These are phyloP conservation scores for Lichenothelia convexa DNA, from an alignment of 495 filamentous ascomycete genomes.

Conservation along the genomic window DNA sequence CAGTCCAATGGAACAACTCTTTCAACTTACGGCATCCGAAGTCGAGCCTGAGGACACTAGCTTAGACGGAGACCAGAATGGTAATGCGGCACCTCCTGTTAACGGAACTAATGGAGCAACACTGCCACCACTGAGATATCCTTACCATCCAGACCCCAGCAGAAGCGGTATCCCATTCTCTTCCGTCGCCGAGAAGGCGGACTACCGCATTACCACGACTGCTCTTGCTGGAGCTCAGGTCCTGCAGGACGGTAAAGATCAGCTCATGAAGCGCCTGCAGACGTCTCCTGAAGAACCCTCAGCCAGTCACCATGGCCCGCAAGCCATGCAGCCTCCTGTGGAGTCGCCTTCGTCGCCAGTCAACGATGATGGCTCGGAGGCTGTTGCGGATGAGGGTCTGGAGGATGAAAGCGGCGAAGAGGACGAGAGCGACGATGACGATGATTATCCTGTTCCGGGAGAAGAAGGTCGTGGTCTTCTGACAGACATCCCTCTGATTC, in stretches of 20 bases:
- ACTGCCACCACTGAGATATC: too few species aligned
- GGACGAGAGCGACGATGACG: conserved; percentile 58
- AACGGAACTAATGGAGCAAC: too few species aligned
- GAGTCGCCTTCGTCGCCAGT: conserved; percentile 8
- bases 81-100: too few species aligned
- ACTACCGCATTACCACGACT: conserved; percentile 19
- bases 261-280: conserved; percentile 22
- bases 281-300: neutral
- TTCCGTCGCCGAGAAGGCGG: too few species aligned
- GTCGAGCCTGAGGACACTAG: too few species aligned
- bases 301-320: too few species aligned
- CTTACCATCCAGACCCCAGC: too few species aligned
- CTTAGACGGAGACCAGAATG: too few species aligned
- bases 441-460: conserved; percentile 64
- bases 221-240: conserved; percentile 18
- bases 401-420: conserved; percentile 42
- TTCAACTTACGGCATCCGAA: too few species aligned
- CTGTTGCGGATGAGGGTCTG: conserved; percentile 30
- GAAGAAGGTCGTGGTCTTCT: conserved; percentile 57
- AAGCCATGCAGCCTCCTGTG: too few species aligned
- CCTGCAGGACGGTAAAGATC: conserved; percentile 20
- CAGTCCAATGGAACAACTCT: too few species aligned
- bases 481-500: conserved; percentile 83
- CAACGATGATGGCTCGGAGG: conserved; percentile 17
- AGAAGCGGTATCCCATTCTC: too few species aligned